Base-by-base conservation (phyloP, 805 yeast genomes). In the Priceomyces carsonii region DNA sequence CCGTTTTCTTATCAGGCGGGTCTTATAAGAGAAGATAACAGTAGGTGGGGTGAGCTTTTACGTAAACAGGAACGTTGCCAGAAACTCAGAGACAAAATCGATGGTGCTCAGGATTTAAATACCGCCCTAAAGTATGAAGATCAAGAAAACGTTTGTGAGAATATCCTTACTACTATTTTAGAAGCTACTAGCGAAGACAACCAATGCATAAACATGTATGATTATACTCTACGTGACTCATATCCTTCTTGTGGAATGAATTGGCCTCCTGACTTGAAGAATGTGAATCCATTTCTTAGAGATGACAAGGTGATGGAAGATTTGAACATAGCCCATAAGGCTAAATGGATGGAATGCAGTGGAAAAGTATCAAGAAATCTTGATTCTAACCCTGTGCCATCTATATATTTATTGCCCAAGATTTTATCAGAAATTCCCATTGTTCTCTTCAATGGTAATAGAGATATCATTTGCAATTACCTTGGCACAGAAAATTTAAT, bases 241-340 rank as follows among this genome's bases (percentile, higher is more conserved):
- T 87, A 70, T 48, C 97, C 98, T 0, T 63, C 83, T 0, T 93
- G 99, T 62, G 98, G 98, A 5, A 71, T 78, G 77, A 82, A 84
- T 57, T 93, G 98, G 98, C 99, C 99, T 0, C 72, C 73, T 13
- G 81, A 72, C 39, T 64, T 83, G 40, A 59, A 51, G 1, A 36
- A 52, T 18, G 77, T 82, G 12, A 63, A 66, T 0, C 68, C 71
- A 4, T 85, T 80, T 46, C 66, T 85, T 39, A 63, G 68, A 18
- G 42, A 54, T 2, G 59, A 61, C 2, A 63, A 61, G 1, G 84
- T 80, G 6, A 69, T 67, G 51, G 39, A 53, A 16, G 69, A 77
- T 8, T 62, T 85, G 50, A 77, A 85, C 57, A 64, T 62, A 44
- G 61, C 69, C 30, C 54, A 53, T 33, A 47, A 49, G 26, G 63